A percentile compares a stretch with the other conserved stretches of the same genome.
phyloP scores from a whole-genome alignment of 2,329 filamentous ascomycete species.

The Ceratocystiopsis sp. region DNA sequence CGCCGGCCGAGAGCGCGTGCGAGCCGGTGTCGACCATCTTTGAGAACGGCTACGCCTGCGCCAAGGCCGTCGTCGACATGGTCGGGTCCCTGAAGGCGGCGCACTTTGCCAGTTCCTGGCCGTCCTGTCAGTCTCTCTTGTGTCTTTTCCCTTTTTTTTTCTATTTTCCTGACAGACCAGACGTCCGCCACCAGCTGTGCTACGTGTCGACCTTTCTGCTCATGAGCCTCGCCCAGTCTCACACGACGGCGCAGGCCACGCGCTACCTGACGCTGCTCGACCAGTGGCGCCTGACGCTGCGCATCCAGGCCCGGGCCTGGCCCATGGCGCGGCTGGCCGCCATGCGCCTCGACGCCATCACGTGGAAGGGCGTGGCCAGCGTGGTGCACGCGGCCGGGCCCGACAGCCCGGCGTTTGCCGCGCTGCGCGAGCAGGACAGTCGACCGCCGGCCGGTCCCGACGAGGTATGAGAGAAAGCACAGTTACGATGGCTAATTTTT shows the following conservation, averaged over 20 bases:
- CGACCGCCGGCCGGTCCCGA: too few relatives aligned
- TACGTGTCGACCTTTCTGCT: slow-evolving; percentile 13
- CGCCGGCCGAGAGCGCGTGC: slow-evolving; percentile 2
- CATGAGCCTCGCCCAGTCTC: slow-evolving; percentile 12
- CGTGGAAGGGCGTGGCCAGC: slow-evolving; percentile 11
- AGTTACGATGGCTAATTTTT: too few relatives aligned
- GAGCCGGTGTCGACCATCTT: slow-evolving; percentile 13
- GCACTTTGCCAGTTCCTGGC: slow-evolving; percentile 14
- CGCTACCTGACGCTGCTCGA: slow-evolving; percentile 9
- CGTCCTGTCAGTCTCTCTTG: slow-evolving; percentile 3
- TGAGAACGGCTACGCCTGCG: slow-evolving; percentile 12
- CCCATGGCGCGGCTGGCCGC: slow-evolving; percentile 12
- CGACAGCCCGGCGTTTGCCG: slow-evolving; percentile 10
- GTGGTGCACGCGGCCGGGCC: slow-evolving; percentile 9
- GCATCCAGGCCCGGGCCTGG: slow-evolving; percentile 12
- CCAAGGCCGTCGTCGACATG: slow-evolving; percentile 11
- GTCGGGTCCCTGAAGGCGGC: slow-evolving; percentile 10
- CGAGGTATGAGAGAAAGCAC: not conserved
- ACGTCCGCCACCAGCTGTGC: slow-evolving; percentile 13
- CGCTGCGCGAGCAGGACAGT: slow-evolving; percentile 3
- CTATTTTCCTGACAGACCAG: slow-evolving; percentile 2
- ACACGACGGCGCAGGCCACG: slow-evolving; percentile 9
- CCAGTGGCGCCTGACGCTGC: slow-evolving; percentile 12
- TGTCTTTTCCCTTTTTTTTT: not conserved
- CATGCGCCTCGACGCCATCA: slow-evolving; percentile 12